Percentiles rank a stretch among this genome's conserved stretches.
Conservation (phyloP, 2,329 filamentous ascomycete genomes). For the Fusarium gaditjirri region DNA sequence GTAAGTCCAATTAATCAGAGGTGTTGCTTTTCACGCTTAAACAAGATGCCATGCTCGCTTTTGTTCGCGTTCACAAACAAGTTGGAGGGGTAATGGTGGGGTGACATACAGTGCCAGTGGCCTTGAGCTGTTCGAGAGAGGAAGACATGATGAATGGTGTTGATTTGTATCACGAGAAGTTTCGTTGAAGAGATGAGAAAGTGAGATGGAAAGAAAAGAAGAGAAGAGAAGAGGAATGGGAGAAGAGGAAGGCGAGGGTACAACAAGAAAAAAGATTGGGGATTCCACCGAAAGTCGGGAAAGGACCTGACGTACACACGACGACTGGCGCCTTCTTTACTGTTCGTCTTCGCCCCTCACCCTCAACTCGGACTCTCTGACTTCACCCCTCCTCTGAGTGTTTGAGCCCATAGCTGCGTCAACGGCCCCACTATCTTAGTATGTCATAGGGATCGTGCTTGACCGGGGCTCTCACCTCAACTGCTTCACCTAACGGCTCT, state of each 20-base stretch:
- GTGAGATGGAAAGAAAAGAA: slow-evolving; percentile 22
- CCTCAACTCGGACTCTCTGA: neutral
- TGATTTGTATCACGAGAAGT: slow-evolving; percentile 19
- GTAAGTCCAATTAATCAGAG: neutral
- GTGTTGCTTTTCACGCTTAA: neutral
- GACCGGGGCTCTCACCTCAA: slow-evolving; percentile 29
- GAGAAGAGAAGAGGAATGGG: slow-evolving; percentile 7
- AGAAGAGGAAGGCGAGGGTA: slow-evolving; percentile 17
- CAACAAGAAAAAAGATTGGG: slow-evolving; percentile 34
- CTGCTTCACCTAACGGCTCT: slow-evolving; percentile 21
- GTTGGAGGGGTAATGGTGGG: slow-evolving; percentile 49
- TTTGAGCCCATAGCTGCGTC: slow-evolving; percentile 12
- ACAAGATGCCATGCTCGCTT: slow-evolving; percentile 3
- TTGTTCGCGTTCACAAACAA: slow-evolving; percentile 24
- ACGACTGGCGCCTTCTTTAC: slow-evolving; percentile 32
- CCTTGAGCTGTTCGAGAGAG: slow-evolving; percentile 97
- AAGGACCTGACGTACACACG: slow-evolving; percentile 39
- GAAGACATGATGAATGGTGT: slow-evolving; percentile 71
- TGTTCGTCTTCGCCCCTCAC: slow-evolving; percentile 33
- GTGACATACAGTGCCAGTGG: slow-evolving; percentile 88
- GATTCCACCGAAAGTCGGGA: slow-evolving; percentile 36
- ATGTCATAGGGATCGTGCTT: slow-evolving; percentile 29
- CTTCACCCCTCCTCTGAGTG: slow-evolving; percentile 33
- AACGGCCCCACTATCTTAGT: slow-evolving; percentile 17
- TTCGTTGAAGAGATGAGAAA: slow-evolving; percentile 22